Percentiles rank a stretch among this genome's conserved stretches.
These are phyloP conservation scores for Mycena chlorophos DNA, from an alignment of 768 basidiomycete species.

Conservation along the genomic window DNA sequence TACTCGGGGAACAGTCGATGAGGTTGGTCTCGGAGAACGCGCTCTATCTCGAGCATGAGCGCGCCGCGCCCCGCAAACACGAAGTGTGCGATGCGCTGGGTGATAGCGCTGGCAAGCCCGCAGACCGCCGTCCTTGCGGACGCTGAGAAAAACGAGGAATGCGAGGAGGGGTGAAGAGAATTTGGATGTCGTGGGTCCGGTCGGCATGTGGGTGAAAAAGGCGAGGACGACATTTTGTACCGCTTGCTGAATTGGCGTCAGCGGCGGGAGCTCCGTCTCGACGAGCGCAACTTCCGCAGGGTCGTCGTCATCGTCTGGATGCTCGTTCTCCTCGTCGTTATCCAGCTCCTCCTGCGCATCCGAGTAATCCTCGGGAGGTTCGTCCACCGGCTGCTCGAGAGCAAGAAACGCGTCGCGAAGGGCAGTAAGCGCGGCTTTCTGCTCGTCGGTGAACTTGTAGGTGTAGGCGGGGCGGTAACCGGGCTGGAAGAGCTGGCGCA, in stretches of 20 bases:
- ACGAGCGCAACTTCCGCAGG: neutral
- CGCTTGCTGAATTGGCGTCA: neutral
- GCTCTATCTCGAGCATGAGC: slow-evolving; percentile 7
- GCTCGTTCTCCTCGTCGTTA: neutral
- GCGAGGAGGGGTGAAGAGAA: neutral
- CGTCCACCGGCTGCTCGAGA: neutral
- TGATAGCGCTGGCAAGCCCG: slow-evolving; percentile 3
- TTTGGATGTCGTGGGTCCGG: neutral
- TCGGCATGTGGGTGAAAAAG: slow-evolving; percentile 3
- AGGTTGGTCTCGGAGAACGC: neutral
- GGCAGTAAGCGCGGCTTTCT: neutral
- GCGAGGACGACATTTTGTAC: slow-evolving; percentile 1
- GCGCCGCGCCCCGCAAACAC: neutral
- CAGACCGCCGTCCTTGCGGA: neutral
- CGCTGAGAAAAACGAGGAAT: slow-evolving; percentile 1
- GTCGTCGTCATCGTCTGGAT: neutral
- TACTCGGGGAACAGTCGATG: slow-evolving; percentile 3
- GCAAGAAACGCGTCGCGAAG: neutral
- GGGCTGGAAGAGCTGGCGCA: neutral
- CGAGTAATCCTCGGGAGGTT: neutral
- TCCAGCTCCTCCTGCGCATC: neutral
- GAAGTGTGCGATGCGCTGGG: neutral
- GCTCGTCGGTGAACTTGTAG: neutral
- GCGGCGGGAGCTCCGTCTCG: neutral
- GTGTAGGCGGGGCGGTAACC: neutral